Base-by-base conservation (phyloP, 345 rosid genomes). In the Citrus inodora region DNA sequence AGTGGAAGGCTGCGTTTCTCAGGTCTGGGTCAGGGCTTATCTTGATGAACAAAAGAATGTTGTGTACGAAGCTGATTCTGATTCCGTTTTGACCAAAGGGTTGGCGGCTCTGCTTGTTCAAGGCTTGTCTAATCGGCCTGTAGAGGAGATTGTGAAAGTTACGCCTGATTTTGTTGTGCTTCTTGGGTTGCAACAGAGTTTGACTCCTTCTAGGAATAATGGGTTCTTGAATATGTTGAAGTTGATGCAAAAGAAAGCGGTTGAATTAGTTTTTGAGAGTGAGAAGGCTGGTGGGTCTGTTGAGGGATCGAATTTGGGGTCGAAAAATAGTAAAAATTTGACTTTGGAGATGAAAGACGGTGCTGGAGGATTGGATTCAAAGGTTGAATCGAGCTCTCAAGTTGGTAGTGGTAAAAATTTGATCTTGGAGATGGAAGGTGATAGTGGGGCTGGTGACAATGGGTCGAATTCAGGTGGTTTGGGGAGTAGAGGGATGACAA, bases 21-120 rank as follows among this genome's bases (percentile, higher is more conserved):
- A 92, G 88, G 98, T 94, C 8, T 97, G 98, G 98, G 97, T 97
- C 25, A 87, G 98, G 87, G 99, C 98, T 56, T 93, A 79, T 79
- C 81, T 92, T 9, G 98, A 96, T 70, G 70, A 63, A 0, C 86
- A 89, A 10, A 76, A 80, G 55, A 92, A 92, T 69, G 99, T 90
- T 53, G 83, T 88, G 17, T 94, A 85, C 80, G 95, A 96, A 81
- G 98, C 99, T 22, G 97, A 94, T 85, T 96, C 99, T 2, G 99
- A 96, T 75, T 90, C 98, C 13, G 89, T 86, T 76, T 83, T 96
- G 67, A 88, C 95, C 1, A 94, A 94, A 83, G 98, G 99, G 2
- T 83, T 96, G 9, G 99, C 98, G 66, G 99, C 99, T 61, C 79
- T 96, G 76, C 91, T 96, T 40, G 99, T 96, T 21, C 87, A 83